Evolutionary conservation across 345 rosid species (phyloP).

Genomic region (Gossypium sturtianum): DNA sequence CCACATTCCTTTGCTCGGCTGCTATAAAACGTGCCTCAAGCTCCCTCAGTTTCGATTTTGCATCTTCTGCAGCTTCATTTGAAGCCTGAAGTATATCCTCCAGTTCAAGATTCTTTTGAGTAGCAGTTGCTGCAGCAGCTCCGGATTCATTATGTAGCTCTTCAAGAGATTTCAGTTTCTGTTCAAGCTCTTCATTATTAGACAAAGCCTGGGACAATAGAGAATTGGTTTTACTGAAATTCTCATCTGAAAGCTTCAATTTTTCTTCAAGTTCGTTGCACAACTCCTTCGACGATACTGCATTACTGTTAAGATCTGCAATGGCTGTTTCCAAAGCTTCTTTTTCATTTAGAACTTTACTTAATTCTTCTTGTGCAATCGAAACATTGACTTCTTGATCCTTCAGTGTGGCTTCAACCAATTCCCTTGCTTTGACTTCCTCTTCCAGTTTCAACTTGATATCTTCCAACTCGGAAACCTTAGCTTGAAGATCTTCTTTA

Average conservation of each 20-base stretch:
- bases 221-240: slow-evolving; percentile 54
- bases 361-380: slow-evolving; percentile 30
- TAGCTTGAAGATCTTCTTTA: slow-evolving; percentile 54
- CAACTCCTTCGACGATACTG: slow-evolving; percentile 37
- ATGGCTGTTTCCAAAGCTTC: slow-evolving; percentile 51
- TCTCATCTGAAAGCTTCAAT: slow-evolving; percentile 61
- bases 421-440: slow-evolving; percentile 41
- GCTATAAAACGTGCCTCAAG: slow-evolving; percentile 53
- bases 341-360: slow-evolving; percentile 38
- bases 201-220: slow-evolving; percentile 68
- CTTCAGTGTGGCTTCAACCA: slow-evolving; percentile 37
- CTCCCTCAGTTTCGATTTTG: slow-evolving; percentile 59
- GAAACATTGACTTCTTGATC: slow-evolving; percentile 31
- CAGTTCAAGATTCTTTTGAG: slow-evolving; percentile 72
- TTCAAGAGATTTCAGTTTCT: slow-evolving; percentile 69
- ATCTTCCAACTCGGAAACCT: slow-evolving; percentile 48
- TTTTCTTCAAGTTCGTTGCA: slow-evolving; percentile 58
- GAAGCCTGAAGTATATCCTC: slow-evolving; percentile 55
- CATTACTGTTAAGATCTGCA: slow-evolving; percentile 42
- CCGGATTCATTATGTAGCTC: slow-evolving; percentile 55
- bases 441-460: slow-evolving; percentile 45
- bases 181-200: slow-evolving; percentile 61
- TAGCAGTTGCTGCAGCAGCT: slow-evolving; percentile 57
- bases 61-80: slow-evolving; percentile 59
- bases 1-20: slow-evolving; percentile 66